A percentile compares a stretch with the other conserved stretches of the same genome.
These are phyloP conservation scores for Ophiostoma sp. DNA, from an alignment of 2,329 filamentous ascomycete species.

Conservation along the genomic window DNA sequence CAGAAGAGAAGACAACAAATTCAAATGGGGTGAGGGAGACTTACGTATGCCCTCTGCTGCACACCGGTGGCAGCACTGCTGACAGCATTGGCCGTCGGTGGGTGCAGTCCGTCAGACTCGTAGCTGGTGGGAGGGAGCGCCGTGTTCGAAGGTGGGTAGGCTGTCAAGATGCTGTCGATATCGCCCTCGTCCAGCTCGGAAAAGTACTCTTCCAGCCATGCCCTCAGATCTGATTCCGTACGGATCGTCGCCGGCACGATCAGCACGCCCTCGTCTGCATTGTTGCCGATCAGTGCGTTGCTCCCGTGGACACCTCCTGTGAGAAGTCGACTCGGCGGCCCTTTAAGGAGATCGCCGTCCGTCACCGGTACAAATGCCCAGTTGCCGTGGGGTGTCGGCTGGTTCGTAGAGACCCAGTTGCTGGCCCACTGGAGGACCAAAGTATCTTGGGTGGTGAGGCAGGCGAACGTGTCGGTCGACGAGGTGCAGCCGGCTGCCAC, in stretches of 20 bases:
- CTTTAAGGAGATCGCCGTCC: slow-evolving; percentile 38
- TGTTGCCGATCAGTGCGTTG: slow-evolving; percentile 38
- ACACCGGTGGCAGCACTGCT: slow-evolving; percentile 45
- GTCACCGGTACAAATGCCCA: slow-evolving; percentile 41
- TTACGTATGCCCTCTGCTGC: slow-evolving; percentile 48
- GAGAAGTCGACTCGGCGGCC: slow-evolving; percentile 37
- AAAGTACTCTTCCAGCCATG: slow-evolving; percentile 44
- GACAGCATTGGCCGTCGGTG: slow-evolving; percentile 31
- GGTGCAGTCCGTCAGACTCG: slow-evolving; percentile 39
- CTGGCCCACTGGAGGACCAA: slow-evolving; percentile 34
- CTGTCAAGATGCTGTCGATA: not conserved
- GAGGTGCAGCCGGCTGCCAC: slow-evolving; percentile 42
- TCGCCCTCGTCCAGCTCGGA: slow-evolving; percentile 32
- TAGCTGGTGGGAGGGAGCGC: slow-evolving; percentile 30
- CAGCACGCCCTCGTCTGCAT: slow-evolving; percentile 51
- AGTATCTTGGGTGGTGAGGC: slow-evolving; percentile 35
- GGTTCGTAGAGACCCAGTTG: slow-evolving; percentile 30
- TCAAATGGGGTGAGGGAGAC: not conserved
- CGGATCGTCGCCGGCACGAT: slow-evolving; percentile 48
- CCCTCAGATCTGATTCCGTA: slow-evolving; percentile 42
- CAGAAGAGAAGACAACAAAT: not conserved
- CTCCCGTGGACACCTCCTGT: slow-evolving; percentile 36
- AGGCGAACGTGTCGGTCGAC: slow-evolving; percentile 32
- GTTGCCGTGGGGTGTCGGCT: slow-evolving; percentile 23
- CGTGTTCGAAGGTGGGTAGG: not conserved